Conservation (phyloP, 345 rosid genomes). For the Abelmoschus esculentus region DNA sequence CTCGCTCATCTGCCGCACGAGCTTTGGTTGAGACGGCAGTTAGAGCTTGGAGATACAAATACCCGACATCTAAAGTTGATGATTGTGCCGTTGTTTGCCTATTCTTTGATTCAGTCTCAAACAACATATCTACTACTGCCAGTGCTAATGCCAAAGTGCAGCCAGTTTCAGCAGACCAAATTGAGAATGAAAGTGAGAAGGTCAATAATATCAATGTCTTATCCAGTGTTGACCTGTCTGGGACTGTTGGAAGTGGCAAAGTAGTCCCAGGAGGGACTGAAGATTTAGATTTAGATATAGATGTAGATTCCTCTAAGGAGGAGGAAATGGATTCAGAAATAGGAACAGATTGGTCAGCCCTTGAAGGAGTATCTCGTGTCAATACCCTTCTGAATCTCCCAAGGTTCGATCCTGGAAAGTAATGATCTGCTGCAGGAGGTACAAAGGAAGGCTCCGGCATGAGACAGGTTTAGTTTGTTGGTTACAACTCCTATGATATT, state of each 20-base stretch:
- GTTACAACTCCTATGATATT: too few species aligned
- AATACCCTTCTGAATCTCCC: slow-evolving; percentile 77
- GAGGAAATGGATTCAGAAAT: slow-evolving; percentile 36
- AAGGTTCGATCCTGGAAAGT: slow-evolving; percentile 58
- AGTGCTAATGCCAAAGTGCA: slow-evolving; percentile 31
- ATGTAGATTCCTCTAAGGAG: slow-evolving; percentile 20
- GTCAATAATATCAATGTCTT: slow-evolving; percentile 25
- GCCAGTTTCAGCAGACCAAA: slow-evolving; percentile 17
- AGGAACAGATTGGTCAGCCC: slow-evolving; percentile 76
- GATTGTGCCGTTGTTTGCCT: slow-evolving; percentile 97
- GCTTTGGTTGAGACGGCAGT: slow-evolving; percentile 77
- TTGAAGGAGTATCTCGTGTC: slow-evolving; percentile 92
- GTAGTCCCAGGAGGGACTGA: slow-evolving; percentile 27
- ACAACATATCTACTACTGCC: slow-evolving; percentile 39
- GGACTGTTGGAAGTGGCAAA: slow-evolving; percentile 29
- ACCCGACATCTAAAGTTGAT: slow-evolving; percentile 87
- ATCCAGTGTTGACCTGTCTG: slow-evolving; percentile 25
- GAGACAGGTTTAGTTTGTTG: too few species aligned
- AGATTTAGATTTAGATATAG: slow-evolving; percentile 10
- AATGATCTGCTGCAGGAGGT: neutral
- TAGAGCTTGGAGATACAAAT: slow-evolving; percentile 81
- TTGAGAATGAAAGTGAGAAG: slow-evolving; percentile 21
- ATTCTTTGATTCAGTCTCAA: slow-evolving; percentile 44
- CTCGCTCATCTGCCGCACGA: slow-evolving; percentile 65
- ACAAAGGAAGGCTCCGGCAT: neutral